Conservation (phyloP, 768 basidiomycete genomes). For the Leccinum longicurvipes region DNA sequence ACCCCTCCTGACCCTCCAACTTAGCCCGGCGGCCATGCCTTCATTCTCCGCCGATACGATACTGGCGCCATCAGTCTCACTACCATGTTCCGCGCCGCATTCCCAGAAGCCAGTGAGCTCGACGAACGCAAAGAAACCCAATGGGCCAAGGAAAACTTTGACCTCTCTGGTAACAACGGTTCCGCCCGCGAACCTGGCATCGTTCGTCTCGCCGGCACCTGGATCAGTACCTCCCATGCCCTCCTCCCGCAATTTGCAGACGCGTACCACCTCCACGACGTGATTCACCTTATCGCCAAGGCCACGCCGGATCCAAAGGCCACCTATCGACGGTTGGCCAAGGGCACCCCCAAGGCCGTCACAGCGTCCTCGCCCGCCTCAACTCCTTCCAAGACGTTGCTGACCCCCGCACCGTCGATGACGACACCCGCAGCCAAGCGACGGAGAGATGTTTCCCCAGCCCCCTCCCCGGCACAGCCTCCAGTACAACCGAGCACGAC, state of each 20-base stretch:
- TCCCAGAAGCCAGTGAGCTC: conserved; percentile 72
- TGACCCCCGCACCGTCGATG: conserved; percentile 36
- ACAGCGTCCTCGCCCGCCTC: conserved; percentile 27
- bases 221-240: conserved; percentile 71
- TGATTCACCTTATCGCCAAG: conserved; percentile 63
- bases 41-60: conserved; percentile 91
- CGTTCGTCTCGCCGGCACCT: conserved; percentile 84
- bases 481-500: conserved; percentile 13
- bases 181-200: conserved; percentile 53
- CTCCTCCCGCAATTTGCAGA: conserved; percentile 54
- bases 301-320: conserved; percentile 75
- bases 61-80: conserved; percentile 90
- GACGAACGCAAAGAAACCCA: conserved; percentile 77
- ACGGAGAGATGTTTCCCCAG: conserved; percentile 59
- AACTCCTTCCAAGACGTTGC: conserved; percentile 22
- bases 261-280: conserved; percentile 56
- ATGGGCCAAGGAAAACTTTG: conserved; percentile 80
- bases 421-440: conserved; percentile 55
- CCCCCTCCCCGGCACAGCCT: conserved; percentile 17
- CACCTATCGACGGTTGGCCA: conserved; percentile 70
- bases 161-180: conserved; percentile 76
- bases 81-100: conserved; percentile 96
- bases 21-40: conserved; percentile 80
- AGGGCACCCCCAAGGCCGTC: conserved; percentile 28
- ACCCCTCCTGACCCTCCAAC: conserved; percentile 16